phyloP scores from a whole-genome alignment of 345 rosid genomes.

The Citrus mangshanensis region DNA sequence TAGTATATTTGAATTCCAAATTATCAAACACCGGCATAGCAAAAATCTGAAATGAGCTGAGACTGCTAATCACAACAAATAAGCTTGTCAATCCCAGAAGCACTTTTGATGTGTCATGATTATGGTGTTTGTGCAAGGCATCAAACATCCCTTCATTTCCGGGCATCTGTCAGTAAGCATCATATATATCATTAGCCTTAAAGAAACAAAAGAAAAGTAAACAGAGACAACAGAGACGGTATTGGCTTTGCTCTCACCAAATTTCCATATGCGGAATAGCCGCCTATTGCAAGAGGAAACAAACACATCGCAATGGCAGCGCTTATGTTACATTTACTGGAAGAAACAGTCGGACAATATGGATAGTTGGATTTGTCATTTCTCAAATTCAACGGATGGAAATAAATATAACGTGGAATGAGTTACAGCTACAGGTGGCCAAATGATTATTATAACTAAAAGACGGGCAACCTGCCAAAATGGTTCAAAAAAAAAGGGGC shows the following conservation, averaged over 20 bases:
- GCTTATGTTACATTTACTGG: no score
- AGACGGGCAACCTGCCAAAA: no score
- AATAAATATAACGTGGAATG: no score
- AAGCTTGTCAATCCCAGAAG: slow-evolving; percentile 39
- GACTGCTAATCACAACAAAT: slow-evolving; percentile 48
- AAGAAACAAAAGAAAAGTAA: not conserved
- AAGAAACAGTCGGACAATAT: no score
- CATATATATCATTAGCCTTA: no score
- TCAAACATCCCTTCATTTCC: slow-evolving; percentile 37
- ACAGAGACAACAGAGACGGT: no score
- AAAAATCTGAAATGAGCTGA: slow-evolving; percentile 57
- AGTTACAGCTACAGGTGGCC: no score
- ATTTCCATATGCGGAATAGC: slow-evolving; percentile 55
- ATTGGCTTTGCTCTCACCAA: slow-evolving; percentile 22
- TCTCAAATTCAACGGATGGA: no score
- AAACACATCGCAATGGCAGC: slow-evolving; percentile 43
- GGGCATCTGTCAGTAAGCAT: slow-evolving; percentile 31
- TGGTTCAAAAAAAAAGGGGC: no score
- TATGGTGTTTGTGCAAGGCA: slow-evolving; percentile 38
- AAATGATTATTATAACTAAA: no score
- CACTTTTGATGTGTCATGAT: slow-evolving; percentile 29
- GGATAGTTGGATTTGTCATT: no score
- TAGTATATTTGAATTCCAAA: slow-evolving; percentile 45
- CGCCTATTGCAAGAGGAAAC: slow-evolving; percentile 54
- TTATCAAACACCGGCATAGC: slow-evolving; percentile 66